phyloP scores from a whole-genome alignment of 805 yeast genomes.

The Blastobotrys mokoenaii region DNA sequence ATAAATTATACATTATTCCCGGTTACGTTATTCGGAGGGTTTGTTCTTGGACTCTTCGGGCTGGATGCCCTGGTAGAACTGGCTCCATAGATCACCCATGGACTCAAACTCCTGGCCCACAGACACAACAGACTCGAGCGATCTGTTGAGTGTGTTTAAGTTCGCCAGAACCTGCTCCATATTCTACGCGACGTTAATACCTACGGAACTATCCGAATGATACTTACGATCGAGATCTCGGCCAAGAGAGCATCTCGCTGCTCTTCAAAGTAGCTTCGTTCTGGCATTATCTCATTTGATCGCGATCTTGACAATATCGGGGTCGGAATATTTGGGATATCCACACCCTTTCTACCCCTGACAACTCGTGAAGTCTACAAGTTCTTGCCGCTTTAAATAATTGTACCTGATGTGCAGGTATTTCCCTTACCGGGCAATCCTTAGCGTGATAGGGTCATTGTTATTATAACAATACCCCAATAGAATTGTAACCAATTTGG shows the following conservation, averaged over 20 bases:
- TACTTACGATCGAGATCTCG: conserved; percentile 38
- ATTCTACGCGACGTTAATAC: conserved; percentile 14
- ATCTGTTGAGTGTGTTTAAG: conserved; percentile 55
- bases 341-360: background rate
- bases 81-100: conserved; percentile 62
- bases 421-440: too few relatives aligned
- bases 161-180: conserved; percentile 61
- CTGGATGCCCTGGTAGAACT: conserved; percentile 41
- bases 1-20: too few relatives aligned
- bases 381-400: too few relatives aligned
- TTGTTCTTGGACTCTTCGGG: background rate
- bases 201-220: background rate
- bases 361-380: too few relatives aligned
- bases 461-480: too few relatives aligned
- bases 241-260: conserved; percentile 52
- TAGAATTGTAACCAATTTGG: too few relatives aligned
- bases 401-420: too few relatives aligned
- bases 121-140: conserved; percentile 57
- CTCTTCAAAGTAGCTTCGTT: conserved; percentile 41
- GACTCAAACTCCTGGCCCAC: conserved; percentile 72
- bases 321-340: background rate
- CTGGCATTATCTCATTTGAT: background rate
- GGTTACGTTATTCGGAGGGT: background rate
- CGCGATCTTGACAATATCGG: background rate
- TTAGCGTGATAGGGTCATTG: too few relatives aligned